Conservation (phyloP, 495 filamentous ascomycete species). For the Neurospora sp. region DNA sequence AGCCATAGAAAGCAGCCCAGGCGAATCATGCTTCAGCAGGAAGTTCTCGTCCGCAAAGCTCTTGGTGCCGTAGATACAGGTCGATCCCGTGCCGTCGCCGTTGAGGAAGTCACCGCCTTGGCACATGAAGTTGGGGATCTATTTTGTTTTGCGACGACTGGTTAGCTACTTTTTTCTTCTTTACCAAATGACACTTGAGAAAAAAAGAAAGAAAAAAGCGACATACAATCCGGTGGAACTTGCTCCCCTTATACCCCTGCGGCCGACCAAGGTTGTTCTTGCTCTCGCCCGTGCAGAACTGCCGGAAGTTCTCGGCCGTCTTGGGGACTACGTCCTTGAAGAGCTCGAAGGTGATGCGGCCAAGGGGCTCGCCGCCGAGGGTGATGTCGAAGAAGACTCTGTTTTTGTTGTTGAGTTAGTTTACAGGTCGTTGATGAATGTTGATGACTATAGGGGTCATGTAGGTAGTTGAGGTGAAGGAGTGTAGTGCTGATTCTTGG, state of each 20-base stretch:
- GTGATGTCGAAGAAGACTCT: conserved; percentile 91
- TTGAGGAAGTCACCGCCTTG: conserved; percentile 96
- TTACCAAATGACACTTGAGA: too few species aligned
- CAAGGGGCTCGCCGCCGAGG: conserved; percentile 81
- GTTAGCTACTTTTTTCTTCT: neutral
- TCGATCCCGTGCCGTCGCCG: conserved; percentile 81
- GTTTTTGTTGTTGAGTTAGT: neutral
- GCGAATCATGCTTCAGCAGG: conserved; percentile 59
- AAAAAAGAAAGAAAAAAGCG: neutral
- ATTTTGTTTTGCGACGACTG: neutral
- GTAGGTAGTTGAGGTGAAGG: too few species aligned
- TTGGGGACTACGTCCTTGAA: conserved; percentile 75
- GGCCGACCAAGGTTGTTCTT: conserved; percentile 73
- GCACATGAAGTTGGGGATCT: conserved; percentile 95
- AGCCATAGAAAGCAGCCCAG: conserved; percentile 87
- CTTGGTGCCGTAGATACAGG: conserved; percentile 76
- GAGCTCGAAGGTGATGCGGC: conserved; percentile 88
- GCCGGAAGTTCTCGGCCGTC: conserved; percentile 94
- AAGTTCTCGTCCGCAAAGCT: conserved; percentile 93
- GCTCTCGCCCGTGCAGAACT: conserved; percentile 91
- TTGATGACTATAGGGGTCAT: too few species aligned
- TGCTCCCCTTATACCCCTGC: conserved; percentile 87
- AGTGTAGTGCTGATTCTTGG: too few species aligned
- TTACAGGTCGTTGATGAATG: too few species aligned
- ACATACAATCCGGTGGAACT: conserved; percentile 89